These are phyloP conservation scores for Aspergillus hortae DNA, from an alignment of 2,329 filamentous ascomycete species.

Conservation along the genomic window DNA sequence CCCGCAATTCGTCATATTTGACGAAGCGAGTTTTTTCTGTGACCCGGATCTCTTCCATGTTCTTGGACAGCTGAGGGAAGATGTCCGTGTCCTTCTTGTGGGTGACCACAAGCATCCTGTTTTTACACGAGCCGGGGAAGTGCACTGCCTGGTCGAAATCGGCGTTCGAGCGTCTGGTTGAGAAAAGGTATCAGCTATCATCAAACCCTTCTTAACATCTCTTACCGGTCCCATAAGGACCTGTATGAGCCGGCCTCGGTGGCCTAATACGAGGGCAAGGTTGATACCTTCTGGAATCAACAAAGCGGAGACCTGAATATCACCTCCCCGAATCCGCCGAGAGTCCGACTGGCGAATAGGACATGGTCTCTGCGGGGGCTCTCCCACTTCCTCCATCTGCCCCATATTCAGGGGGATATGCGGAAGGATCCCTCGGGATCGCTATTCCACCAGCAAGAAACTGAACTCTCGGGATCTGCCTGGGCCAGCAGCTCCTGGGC, in stretches of 20 bases:
- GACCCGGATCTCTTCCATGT: background rate
- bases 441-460: background rate
- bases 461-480: background rate
- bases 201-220: background rate
- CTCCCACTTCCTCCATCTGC: conserved; percentile 1
- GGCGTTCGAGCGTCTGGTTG: background rate
- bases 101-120: background rate
- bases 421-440: background rate
- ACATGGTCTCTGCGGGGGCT: background rate
- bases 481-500: background rate
- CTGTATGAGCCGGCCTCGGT: conserved; percentile 1
- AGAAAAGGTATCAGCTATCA: background rate
- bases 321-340: background rate
- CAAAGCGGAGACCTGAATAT: background rate
- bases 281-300: background rate
- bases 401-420: background rate
- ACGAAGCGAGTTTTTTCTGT: background rate
- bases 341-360: background rate
- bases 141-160: background rate
- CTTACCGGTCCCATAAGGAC: background rate
- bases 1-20: background rate
- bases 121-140: background rate
- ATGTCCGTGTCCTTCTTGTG: background rate
- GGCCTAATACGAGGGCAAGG: conserved; percentile 2
- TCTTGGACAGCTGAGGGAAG: background rate